These are phyloP conservation scores for Candida krabiensis DNA, from an alignment of 805 yeast species.

Conservation along the genomic window DNA sequence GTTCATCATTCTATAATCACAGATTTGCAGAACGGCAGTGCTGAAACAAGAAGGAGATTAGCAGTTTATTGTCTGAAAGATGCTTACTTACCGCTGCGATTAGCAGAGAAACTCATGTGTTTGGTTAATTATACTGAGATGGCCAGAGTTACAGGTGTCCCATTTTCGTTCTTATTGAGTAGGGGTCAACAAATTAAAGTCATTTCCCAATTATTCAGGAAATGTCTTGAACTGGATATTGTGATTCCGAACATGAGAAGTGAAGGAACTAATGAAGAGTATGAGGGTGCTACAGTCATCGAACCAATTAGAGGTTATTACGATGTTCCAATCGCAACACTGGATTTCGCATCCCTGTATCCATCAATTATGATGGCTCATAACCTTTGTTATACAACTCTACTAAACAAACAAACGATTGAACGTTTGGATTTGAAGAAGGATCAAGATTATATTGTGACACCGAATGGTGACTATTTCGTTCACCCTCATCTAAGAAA, in stretches of 20 bases:
- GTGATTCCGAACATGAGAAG: slow-evolving; percentile 88
- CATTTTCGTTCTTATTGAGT: slow-evolving; percentile 81
- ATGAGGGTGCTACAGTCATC: slow-evolving; percentile 99
- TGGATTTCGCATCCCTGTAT: slow-evolving; percentile 95
- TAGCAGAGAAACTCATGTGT: slow-evolving; percentile 92
- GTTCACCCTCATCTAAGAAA: slow-evolving; percentile 67
- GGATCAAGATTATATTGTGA: slow-evolving; percentile 74
- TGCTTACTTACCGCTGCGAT: slow-evolving; percentile 86
- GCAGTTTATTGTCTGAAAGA: slow-evolving; percentile 98
- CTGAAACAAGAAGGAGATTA: slow-evolving; percentile 89
- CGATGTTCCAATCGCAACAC: slow-evolving; percentile 94
- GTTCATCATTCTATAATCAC: slow-evolving; percentile 97
- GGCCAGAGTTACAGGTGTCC: slow-evolving; percentile 99
- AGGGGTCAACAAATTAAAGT: slow-evolving; percentile 99
- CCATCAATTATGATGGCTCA: slow-evolving; percentile 99
- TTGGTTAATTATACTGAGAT: slow-evolving; percentile 95
- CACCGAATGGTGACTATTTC: slow-evolving; percentile 93
- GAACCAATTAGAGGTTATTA: slow-evolving; percentile 96
- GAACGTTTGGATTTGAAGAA: slow-evolving; percentile 61
- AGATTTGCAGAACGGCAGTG: slow-evolving; percentile 86
- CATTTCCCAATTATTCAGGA: slow-evolving; percentile 90
- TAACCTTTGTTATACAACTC: slow-evolving; percentile 91
- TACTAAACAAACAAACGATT: slow-evolving; percentile 68
- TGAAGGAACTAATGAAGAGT: slow-evolving; percentile 84
- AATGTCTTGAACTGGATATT: slow-evolving; percentile 81